These are phyloP conservation scores for Nicotiana noctiflora DNA, from an alignment of 257 asterid genomes.

Conservation along the genomic window DNA sequence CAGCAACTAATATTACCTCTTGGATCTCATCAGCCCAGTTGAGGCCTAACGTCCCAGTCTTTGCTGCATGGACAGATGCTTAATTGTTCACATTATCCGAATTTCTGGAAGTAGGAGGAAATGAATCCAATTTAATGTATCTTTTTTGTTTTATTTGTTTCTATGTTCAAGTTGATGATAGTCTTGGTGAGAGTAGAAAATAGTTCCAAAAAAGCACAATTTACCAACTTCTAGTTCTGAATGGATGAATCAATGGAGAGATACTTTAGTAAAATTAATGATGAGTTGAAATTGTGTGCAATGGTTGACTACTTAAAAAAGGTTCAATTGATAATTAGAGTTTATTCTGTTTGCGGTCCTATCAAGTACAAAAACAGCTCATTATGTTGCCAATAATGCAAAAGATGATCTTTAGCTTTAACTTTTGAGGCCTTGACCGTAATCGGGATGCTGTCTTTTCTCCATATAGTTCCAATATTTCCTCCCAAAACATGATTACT, in stretches of 20 bases:
- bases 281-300: constrained; percentile 23
- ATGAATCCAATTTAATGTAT: not conserved
- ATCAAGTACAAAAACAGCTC: constrained; percentile 28
- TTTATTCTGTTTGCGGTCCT: constrained; percentile 9
- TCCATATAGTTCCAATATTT: constrained; percentile 5
- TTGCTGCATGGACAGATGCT: constrained; percentile 87
- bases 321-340: constrained; percentile 14
- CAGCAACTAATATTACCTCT: constrained; percentile 22
- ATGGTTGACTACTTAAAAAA: constrained; percentile 18
- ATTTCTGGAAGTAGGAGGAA: not conserved
- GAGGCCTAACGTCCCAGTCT: constrained; percentile 70
- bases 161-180: not conserved
- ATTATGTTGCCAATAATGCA: constrained; percentile 9
- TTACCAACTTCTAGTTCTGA: constrained; percentile 12
- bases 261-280: constrained; percentile 20
- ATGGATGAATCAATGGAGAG: constrained; percentile 17
- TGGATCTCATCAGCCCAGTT: constrained; percentile 60
- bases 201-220: constrained; percentile 1
- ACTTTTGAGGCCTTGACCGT: constrained; percentile 21
- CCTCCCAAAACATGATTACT: constrained; percentile 12
- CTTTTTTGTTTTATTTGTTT: not conserved
- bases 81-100: constrained; percentile 19
- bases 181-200: not conserved
- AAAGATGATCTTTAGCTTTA: constrained; percentile 10
- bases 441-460: constrained; percentile 8